Percentiles rank a stretch among this genome's conserved stretches.
phyloP scores from a whole-genome alignment of 768 basidiomycete species.

The Collybia mongolica region DNA sequence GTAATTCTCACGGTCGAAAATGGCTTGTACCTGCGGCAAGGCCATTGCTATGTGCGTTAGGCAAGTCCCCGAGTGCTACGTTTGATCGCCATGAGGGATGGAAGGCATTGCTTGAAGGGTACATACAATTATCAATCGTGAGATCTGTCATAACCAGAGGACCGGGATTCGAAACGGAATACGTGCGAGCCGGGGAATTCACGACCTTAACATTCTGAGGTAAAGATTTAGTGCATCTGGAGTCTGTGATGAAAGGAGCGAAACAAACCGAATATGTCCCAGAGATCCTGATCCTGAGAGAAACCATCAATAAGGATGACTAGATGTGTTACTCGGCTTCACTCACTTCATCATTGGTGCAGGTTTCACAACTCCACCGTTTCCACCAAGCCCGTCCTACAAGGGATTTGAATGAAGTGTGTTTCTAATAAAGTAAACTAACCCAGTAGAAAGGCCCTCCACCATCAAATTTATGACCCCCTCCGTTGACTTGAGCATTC shows the following conservation, averaged over 20 bases:
- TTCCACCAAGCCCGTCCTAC: conserved; percentile 38
- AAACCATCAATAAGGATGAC: not conserved
- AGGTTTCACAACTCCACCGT: conserved; percentile 37
- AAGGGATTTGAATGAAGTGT: not conserved
- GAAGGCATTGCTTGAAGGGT: not conserved
- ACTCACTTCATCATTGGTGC: conserved; percentile 43
- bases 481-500: conserved; percentile 33
- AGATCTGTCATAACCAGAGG: conserved; percentile 41
- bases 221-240: conserved; percentile 26
- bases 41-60: conserved; percentile 51
- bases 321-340: not conserved
- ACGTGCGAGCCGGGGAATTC: conserved; percentile 38
- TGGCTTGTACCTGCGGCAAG: conserved; percentile 33
- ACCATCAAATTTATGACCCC: conserved; percentile 39
- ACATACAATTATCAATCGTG: conserved; percentile 57
- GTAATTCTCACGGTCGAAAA: not conserved
- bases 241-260: conserved; percentile 17
- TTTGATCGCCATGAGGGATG: not conserved
- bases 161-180: conserved; percentile 38
- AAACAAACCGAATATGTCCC: conserved; percentile 30
- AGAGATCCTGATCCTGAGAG: conserved; percentile 34
- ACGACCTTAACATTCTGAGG: conserved; percentile 37
- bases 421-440: not conserved
- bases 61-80: conserved; percentile 48
- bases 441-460: conserved; percentile 45